Evolutionary conservation across 805 yeast genomes (phyloP).

Genomic region (Ogataea allantospora): DNA sequence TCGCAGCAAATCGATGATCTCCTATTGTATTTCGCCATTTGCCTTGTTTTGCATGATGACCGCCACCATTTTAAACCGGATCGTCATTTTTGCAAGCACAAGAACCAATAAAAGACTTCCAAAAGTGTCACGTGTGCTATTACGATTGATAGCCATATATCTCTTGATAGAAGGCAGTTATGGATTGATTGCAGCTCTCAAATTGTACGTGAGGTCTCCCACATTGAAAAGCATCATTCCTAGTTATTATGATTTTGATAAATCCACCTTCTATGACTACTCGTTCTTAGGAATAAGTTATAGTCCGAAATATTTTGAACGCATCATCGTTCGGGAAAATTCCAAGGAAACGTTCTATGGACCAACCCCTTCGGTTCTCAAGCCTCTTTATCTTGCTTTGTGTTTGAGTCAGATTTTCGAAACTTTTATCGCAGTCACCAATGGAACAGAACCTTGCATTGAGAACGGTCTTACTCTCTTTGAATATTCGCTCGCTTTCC

Average conservation of each 20-base stretch:
- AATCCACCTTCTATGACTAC: constrained; percentile 19
- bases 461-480: constrained; percentile 72
- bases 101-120: constrained; percentile 41
- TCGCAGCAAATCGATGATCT: constrained; percentile 42
- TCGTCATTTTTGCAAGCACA: constrained; percentile 56
- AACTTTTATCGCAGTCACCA: constrained; percentile 57
- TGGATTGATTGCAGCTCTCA: constrained; percentile 36
- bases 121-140: constrained; percentile 26
- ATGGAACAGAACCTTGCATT: constrained; percentile 54
- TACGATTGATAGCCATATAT: constrained; percentile 40
- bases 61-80: constrained; percentile 57
- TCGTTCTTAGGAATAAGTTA: constrained; percentile 31
- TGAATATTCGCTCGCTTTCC: constrained; percentile 74
- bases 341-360: constrained; percentile 24
- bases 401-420: constrained; percentile 66
- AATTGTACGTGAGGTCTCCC: constrained; percentile 21
- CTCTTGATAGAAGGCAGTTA: constrained; percentile 34
- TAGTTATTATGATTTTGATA: constrained; percentile 26
- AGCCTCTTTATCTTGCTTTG: constrained; percentile 56
- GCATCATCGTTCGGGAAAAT: constrained; percentile 5
- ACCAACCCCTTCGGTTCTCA: constrained; percentile 52
- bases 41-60: constrained; percentile 55
- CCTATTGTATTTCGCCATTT: constrained; percentile 49
- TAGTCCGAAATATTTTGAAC: constrained; percentile 20
- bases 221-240: constrained; percentile 15